Evolutionary conservation across 176 grass and related monocot species (phyloP), one percentile per base, ranked within the genome.

Genomic region (Stipa capillata): DNA sequence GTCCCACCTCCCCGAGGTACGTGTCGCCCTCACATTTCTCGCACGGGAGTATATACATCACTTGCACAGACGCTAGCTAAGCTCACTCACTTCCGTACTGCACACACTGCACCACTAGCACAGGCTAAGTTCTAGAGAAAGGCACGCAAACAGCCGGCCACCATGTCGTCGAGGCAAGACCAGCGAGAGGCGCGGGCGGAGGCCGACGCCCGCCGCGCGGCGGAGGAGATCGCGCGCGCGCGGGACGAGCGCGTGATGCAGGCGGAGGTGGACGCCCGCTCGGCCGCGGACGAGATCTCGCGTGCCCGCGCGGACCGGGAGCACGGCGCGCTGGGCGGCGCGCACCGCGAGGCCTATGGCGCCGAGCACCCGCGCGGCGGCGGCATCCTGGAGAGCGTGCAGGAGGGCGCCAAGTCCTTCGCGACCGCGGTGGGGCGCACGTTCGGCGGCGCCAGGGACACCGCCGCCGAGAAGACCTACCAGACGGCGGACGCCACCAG

Each of bases 361-460:
- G 23, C 4, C 2, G 58, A 84, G 11, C 41, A 50, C 8, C 6
- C 27, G 4, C 53, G 45, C 1, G 37, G 86, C 10, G 82, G 83
- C 17, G 89, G 94, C 75, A 86, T 97, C 66, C 51, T 97, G 32
- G 89, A 40, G 43, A 93, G 85, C 74, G 66, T 90, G 31, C 84
- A 88, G 83, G 83, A 88, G 52, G 84, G 89, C 61, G 72, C 89
- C 55, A 91, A 81, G 76, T 89, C 86, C 32, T 32, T 90, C 2
- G 64, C 85, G 2, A 84, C 69, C 44, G 69, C 74, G 9, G 79
- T 93, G 24, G 84, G 83, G 15, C 76, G 80, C 45, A 74, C 76
- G 25, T 63, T 84, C 41, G 84, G 88, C 2, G 80, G 73, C 57
- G 74, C 84, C 48, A 79, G 57, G 20, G 82, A 91, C 82, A 11